phyloP scores from a whole-genome alignment of 805 yeast species.

The Alloascoidea hylecoeti region DNA sequence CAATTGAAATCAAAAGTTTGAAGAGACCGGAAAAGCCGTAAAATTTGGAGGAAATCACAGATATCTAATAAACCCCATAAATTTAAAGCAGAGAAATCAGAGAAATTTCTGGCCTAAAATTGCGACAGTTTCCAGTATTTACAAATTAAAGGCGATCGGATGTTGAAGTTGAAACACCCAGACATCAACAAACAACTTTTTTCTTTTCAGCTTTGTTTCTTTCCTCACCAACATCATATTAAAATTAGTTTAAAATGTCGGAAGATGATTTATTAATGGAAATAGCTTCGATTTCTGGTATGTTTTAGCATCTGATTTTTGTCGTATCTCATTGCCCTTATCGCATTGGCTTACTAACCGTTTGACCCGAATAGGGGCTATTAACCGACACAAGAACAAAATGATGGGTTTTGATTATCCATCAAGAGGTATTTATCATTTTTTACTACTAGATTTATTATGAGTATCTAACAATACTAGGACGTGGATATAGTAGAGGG shows the following conservation, averaged over 20 bases:
- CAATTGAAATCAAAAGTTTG: too few species aligned
- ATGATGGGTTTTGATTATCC: too few species aligned
- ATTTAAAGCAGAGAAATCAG: too few species aligned
- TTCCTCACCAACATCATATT: conserved; percentile 1
- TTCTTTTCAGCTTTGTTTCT: not conserved
- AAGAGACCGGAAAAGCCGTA: too few species aligned
- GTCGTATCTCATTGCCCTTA: too few species aligned
- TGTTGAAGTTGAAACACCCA: too few species aligned
- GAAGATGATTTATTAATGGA: not conserved
- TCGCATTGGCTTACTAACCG: too few species aligned
- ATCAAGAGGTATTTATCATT: not conserved
- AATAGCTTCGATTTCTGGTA: not conserved
- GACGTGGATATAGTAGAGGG: not conserved
- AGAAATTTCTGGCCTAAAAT: too few species aligned
- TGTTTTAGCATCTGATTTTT: not conserved
- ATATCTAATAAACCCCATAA: too few species aligned
- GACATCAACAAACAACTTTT: not conserved
- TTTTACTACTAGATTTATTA: not conserved
- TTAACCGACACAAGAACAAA: not conserved
- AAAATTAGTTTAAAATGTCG: not conserved
- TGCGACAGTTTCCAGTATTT: too few species aligned
- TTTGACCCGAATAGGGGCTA: not conserved
- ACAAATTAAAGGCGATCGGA: too few species aligned
- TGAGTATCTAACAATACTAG: not conserved
- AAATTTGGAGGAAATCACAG: too few species aligned